Conservation (phyloP, 768 basidiomycete species). For the Pleurotus salmoneostramineus region DNA sequence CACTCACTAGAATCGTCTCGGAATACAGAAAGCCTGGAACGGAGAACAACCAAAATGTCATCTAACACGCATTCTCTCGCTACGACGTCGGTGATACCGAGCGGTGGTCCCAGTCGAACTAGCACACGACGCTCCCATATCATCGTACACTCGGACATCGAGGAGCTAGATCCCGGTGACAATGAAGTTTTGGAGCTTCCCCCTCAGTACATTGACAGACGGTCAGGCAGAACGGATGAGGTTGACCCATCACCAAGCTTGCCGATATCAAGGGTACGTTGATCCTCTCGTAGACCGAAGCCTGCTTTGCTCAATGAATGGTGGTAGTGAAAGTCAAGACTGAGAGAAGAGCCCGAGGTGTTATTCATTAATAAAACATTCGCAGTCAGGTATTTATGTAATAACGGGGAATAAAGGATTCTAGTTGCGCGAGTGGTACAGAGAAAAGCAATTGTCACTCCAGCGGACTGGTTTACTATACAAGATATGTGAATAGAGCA, state of each 20-base stretch:
- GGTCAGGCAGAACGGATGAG: constrained; percentile 16
- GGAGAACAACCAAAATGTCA: background rate
- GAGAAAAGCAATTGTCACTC: background rate
- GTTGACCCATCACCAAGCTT: background rate
- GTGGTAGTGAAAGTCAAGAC: background rate
- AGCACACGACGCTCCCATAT: constrained; percentile 39
- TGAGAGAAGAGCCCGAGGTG: background rate
- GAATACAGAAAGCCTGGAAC: background rate
- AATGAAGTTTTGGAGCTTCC: constrained; percentile 69
- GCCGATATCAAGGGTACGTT: too few relatives aligned
- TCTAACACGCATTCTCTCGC: background rate
- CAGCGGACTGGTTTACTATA: constrained; percentile 5
- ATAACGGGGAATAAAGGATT: background rate
- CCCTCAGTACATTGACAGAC: constrained; percentile 62
- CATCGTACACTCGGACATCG: constrained; percentile 66
- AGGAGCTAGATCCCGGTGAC: constrained; percentile 45
- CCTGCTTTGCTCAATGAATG: background rate
- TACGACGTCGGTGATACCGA: background rate
- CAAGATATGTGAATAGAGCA: constrained; percentile 4
- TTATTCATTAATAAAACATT: background rate
- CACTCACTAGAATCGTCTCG: background rate
- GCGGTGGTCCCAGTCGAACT: background rate
- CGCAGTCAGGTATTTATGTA: background rate
- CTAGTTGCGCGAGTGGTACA: background rate
- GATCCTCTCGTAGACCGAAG: background rate